Conservation (phyloP, 1,139 yeast genomes). For the Suhomyces choctaworum region DNA sequence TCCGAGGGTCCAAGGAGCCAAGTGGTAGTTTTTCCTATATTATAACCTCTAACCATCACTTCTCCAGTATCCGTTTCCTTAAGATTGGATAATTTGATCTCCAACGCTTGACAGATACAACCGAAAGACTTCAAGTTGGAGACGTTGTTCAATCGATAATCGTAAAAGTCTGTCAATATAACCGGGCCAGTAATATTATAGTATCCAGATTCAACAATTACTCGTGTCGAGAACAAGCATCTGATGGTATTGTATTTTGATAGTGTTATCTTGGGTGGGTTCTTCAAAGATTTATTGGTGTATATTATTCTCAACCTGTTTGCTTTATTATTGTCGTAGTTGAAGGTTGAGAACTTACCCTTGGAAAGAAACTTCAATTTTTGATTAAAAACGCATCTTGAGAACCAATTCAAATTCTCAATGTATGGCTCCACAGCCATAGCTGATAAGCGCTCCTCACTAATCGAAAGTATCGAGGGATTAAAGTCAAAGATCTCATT, state of each 20-base stretch:
- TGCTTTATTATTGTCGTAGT: constrained; percentile 1
- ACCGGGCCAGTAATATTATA: constrained; percentile 58
- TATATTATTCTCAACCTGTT: constrained; percentile 42
- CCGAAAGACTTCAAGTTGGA: constrained; percentile 34
- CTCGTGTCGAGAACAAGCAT: constrained; percentile 48
- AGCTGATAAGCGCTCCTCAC: constrained; percentile 16
- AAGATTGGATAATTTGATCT: constrained; percentile 44
- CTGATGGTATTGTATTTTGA: constrained; percentile 44
- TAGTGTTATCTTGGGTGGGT: constrained; percentile 21
- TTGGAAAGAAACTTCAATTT: constrained; percentile 27
- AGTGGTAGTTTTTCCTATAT: constrained; percentile 52
- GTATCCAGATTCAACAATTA: constrained; percentile 53
- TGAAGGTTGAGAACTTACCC: constrained; percentile 29
- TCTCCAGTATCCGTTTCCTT: constrained; percentile 45
- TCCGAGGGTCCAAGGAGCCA: constrained; percentile 13
- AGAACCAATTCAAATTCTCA: constrained; percentile 15
- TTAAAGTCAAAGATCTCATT: constrained; percentile 15
- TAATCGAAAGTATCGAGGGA: constrained; percentile 29
- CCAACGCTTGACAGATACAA: constrained; percentile 51
- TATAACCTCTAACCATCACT: constrained; percentile 63
- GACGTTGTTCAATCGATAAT: constrained; percentile 48
- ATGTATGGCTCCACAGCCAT: constrained; percentile 10
- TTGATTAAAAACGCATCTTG: constrained; percentile 19
- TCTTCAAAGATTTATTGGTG: constrained; percentile 27
- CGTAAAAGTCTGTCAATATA: constrained; percentile 58